Evolutionary conservation across 768 basidiomycete species (phyloP), one percentile per base, ranked within the genome.

Genomic region (Leccinum barrowsii): DNA sequence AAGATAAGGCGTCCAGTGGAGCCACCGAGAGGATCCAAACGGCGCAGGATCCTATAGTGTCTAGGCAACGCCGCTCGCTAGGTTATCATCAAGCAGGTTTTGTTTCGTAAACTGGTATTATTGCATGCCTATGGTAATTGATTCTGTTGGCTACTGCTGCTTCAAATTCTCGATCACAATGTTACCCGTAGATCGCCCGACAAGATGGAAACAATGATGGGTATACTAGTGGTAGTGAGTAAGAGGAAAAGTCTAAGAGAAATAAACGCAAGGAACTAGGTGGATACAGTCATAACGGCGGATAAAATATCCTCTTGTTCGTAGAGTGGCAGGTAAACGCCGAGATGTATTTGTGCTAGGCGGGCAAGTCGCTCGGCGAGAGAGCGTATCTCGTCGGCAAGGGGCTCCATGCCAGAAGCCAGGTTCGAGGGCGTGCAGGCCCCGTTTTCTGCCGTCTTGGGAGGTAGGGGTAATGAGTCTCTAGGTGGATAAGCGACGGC

Each of bases 311-410:
- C 83, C 60, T 85, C 80, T 65, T 82, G 81, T 72, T 89, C 85
- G 74, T 94, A 94, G 56, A 92, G 70, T n/a, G 83, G 82, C 37
- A 89, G 76, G 71, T 90, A 92, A 53, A 89, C 85, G 61, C 85
- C 82, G 54, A 90, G 77, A 71, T 94, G 90, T 63, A 91, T 85
- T 50, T 82, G 75, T 2, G 86, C 85, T 54, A 94, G 79, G 58
- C 86, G 84, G 47, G 86, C 80, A 35, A 92, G 79, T 67, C 87
- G 84, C 65, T 90, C 85, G 28, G 82, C 83, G 51, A 94, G 80
- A 17, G 81, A 77, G 32, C 78, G 78, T 47, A 73, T 83, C 72
- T 94, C 92, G 42, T 85, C 82, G 56, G 79, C 72, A 54, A 94
- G 77, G 34, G 87, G 81, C 64, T 89, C 87, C 80, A 92, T 83